Conservation (phyloP, 2,329 filamentous ascomycete species). For the Lasiodiplodia sp. region DNA sequence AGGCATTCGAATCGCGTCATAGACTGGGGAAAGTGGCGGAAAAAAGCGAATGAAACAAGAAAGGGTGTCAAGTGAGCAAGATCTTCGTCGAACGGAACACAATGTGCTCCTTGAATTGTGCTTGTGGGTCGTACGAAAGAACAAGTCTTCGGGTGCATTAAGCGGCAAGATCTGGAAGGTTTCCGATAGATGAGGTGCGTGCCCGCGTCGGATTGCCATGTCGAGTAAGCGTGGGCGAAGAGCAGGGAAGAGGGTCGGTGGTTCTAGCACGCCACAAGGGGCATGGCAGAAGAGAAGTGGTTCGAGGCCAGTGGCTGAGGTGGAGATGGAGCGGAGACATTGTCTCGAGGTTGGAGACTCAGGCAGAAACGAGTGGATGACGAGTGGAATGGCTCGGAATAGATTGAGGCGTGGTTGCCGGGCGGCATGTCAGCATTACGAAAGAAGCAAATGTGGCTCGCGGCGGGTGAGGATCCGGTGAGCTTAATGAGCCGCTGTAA, state of each 20-base stretch:
- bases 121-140: conserved; percentile 2
- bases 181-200: conserved; percentile 4
- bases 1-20: neutral
- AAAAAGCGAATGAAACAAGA: conserved; percentile 5
- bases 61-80: neutral
- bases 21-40: neutral
- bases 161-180: conserved; percentile 12
- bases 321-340: neutral
- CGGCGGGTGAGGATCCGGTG: neutral
- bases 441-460: neutral
- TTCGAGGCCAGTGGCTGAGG: neutral
- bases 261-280: conserved; percentile 5
- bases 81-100: conserved; percentile 8
- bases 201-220: neutral
- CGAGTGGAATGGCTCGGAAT: neutral
- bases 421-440: neutral
- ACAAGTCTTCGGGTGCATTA: neutral
- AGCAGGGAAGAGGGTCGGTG: neutral
- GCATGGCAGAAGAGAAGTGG: neutral
- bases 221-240: neutral
- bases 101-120: neutral
- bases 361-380: neutral
- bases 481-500: no score
- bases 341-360: neutral
- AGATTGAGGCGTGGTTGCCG: neutral